Conservation (phyloP, 2,329 filamentous ascomycete genomes). For the Penicillium corylophilum region DNA sequence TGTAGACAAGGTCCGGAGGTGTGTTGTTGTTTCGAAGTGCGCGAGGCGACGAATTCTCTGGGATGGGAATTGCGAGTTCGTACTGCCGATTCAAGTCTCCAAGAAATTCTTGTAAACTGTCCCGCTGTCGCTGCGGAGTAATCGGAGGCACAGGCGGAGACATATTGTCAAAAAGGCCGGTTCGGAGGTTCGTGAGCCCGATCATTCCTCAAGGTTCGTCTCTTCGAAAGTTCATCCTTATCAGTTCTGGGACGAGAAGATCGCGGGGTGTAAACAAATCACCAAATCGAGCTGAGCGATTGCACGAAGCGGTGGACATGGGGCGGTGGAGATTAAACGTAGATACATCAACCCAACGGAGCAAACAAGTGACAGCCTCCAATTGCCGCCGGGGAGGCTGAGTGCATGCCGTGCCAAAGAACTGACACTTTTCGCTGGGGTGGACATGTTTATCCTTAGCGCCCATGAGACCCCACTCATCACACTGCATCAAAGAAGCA, state of each 20-base stretch:
- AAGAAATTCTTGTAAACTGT: slow-evolving; percentile 28
- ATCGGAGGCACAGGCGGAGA: slow-evolving; percentile 5
- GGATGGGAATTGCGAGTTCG: slow-evolving; percentile 34
- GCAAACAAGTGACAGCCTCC: not conserved
- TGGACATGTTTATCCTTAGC: not conserved
- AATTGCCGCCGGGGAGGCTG: not conserved
- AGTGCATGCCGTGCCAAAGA: not conserved
- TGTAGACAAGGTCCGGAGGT: too few relatives aligned
- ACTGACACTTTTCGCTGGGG: not conserved
- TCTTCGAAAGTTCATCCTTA: not conserved
- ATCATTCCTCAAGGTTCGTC: not conserved
- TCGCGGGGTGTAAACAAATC: slow-evolving; percentile 1
- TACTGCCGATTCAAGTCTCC: slow-evolving; percentile 36
- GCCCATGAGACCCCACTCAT: slow-evolving; percentile 1
- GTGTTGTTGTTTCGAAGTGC: slow-evolving; percentile 8
- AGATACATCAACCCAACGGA: not conserved
- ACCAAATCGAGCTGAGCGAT: not conserved
- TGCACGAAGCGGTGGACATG: not conserved
- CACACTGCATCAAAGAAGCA: not conserved
- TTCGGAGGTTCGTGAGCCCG: not conserved
- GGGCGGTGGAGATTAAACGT: not conserved
- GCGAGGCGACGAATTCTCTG: slow-evolving; percentile 18
- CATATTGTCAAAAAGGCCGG: not conserved
- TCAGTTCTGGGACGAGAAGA: not conserved
- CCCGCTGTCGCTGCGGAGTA: slow-evolving; percentile 26